A percentile compares a stretch with the other conserved stretches of the same genome.
These are phyloP conservation scores for Corynascus novoguineensis DNA, from an alignment of 495 filamentous ascomycete species.

Conservation along the genomic window DNA sequence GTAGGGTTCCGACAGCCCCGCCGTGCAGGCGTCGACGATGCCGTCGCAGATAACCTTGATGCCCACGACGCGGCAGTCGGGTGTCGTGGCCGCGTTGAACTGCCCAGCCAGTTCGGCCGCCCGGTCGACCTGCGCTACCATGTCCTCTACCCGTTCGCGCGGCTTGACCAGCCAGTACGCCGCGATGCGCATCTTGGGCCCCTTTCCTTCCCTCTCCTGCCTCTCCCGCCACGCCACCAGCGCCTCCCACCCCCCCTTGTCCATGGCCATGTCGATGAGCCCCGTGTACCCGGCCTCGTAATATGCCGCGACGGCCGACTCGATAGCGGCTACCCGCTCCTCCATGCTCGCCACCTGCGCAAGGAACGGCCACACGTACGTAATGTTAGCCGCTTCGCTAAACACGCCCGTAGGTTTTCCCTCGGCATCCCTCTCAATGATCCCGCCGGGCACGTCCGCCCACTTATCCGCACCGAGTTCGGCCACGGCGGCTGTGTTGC, in stretches of 20 bases:
- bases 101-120: slow-evolving; percentile 50
- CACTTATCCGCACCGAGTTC: slow-evolving; percentile 47
- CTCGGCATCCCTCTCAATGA: slow-evolving; percentile 48
- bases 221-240: slow-evolving; percentile 42
- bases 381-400: slow-evolving; percentile 52
- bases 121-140: slow-evolving; percentile 51
- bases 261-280: slow-evolving; percentile 67
- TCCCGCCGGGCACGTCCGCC: slow-evolving; percentile 51
- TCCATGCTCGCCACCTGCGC: slow-evolving; percentile 46
- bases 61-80: slow-evolving; percentile 55
- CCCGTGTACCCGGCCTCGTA: slow-evolving; percentile 56
- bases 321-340: slow-evolving; percentile 49
- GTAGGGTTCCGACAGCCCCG: slow-evolving; percentile 57
- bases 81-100: slow-evolving; percentile 44
- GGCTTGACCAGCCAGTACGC: slow-evolving; percentile 59
- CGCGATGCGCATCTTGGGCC: slow-evolving; percentile 55
- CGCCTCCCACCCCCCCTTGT: slow-evolving; percentile 54
- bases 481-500: slow-evolving; percentile 49
- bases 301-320: slow-evolving; percentile 47
- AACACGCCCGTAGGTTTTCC: slow-evolving; percentile 53
- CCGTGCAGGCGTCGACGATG: slow-evolving; percentile 62
- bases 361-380: slow-evolving; percentile 55
- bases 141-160: slow-evolving; percentile 35
- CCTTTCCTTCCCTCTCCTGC: slow-evolving; percentile 30
- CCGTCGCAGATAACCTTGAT: slow-evolving; percentile 67